These are phyloP conservation scores for Bruguiera sexangula DNA, from an alignment of 345 rosid genomes.

Conservation along the genomic window DNA sequence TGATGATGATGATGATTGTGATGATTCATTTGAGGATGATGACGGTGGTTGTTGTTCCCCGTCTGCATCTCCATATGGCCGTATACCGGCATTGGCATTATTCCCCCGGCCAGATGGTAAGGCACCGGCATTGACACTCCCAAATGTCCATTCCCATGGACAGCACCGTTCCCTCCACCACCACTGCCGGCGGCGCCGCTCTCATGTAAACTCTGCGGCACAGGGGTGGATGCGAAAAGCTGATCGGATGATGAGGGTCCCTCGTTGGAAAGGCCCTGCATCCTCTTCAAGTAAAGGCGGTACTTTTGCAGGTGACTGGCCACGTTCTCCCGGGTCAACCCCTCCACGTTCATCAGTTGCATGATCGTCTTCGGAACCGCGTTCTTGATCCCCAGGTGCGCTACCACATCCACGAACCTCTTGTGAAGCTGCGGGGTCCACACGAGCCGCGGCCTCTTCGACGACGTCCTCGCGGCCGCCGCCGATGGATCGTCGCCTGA, in stretches of 20 bases:
- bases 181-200: conserved; percentile 10
- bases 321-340: conserved; percentile 87
- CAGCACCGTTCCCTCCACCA: background rate
- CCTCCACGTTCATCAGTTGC: conserved; percentile 98
- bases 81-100: conserved; percentile 61
- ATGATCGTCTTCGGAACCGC: conserved; percentile 97
- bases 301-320: conserved; percentile 94
- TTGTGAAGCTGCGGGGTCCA: conserved; percentile 99
- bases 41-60: conserved; percentile 17
- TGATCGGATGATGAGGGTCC: conserved; percentile 76
- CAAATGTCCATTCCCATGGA: conserved; percentile 32
- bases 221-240: conserved; percentile 71
- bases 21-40: background rate
- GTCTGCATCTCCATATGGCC: conserved; percentile 62
- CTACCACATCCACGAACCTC: conserved; percentile 90
- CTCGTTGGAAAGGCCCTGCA: conserved; percentile 67
- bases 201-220: conserved; percentile 64
- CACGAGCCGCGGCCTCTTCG: conserved; percentile 77
- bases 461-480: conserved; percentile 40
- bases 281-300: conserved; percentile 79
- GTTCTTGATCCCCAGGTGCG: conserved; percentile 78
- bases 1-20: conserved; percentile 15
- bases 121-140: conserved; percentile 34
- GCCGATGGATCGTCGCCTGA: conserved; percentile 48
- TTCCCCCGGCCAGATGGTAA: conserved; percentile 26